Evolutionary conservation across 495 filamentous ascomycete species (phyloP).

Genomic region (Collariella sp.): DNA sequence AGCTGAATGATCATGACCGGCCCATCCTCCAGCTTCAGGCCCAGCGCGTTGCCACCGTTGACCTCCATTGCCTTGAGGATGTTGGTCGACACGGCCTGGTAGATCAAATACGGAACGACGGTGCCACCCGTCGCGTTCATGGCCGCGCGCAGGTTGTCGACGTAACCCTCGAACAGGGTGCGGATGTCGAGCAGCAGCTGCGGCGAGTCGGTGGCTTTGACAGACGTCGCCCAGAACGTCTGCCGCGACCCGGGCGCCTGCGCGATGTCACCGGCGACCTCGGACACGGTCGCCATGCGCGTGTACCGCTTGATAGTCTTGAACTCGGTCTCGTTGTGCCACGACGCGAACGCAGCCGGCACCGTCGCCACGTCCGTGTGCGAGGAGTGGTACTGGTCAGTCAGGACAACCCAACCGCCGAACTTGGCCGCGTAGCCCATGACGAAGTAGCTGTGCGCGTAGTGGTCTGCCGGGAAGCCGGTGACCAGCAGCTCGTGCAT

Average conservation of each 20-base stretch:
- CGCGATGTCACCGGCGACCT: constrained; percentile 9
- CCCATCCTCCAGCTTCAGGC: constrained; percentile 19
- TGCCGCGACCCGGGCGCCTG: constrained; percentile 8
- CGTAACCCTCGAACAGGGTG: constrained; percentile 12
- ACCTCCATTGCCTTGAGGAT: constrained; percentile 21
- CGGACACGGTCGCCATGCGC: constrained; percentile 10
- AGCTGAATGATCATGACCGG: constrained; percentile 19
- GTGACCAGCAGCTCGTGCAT: constrained; percentile 19
- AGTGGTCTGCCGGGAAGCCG: constrained; percentile 13
- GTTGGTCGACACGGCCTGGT: constrained; percentile 20
- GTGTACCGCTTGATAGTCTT: constrained; percentile 1
- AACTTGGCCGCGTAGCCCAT: constrained; percentile 3
- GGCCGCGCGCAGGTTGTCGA: constrained; percentile 4
- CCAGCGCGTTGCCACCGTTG: constrained; percentile 28
- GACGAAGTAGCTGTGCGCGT: constrained; percentile 20
- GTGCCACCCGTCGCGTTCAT: constrained; percentile 5
- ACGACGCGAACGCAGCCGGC: constrained; percentile 13
- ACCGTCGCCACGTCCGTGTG: neutral
- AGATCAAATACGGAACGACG: constrained; percentile 11
- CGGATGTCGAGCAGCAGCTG: constrained; percentile 15
- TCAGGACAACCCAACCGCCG: constrained; percentile 12
- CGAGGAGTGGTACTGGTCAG: constrained; percentile 17
- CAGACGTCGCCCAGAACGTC: constrained; percentile 15
- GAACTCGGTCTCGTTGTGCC: neutral
- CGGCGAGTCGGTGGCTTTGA: constrained; percentile 9